Percentiles rank a stretch among this genome's conserved stretches.
Evolutionary conservation across 495 filamentous ascomycete species (phyloP).

Genomic region (Alectoria sarmentosa): DNA sequence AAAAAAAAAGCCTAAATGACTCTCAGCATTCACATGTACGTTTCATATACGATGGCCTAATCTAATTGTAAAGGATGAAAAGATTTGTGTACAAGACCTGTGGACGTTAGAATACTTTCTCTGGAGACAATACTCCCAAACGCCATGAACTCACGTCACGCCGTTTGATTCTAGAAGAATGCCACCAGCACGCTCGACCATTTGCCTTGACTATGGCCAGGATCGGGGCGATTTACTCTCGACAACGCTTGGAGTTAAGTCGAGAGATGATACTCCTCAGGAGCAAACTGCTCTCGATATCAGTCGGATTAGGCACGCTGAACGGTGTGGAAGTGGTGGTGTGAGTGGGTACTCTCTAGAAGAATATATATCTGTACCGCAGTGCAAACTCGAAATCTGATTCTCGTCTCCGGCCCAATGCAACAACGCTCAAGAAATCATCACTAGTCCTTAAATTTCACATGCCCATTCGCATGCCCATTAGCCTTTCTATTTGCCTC

Average conservation of each 20-base stretch:
- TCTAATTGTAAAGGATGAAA: not conserved
- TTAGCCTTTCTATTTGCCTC: constrained; percentile 33
- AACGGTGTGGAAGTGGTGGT: not conserved
- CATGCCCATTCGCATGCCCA: constrained; percentile 23
- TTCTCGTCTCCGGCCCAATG: constrained; percentile 7
- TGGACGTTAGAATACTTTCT: not conserved
- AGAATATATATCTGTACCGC: not conserved
- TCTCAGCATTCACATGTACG: not conserved
- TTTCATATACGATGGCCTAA: not conserved
- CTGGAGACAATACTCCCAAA: not conserved
- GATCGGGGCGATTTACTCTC: not conserved
- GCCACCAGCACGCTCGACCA: not conserved
- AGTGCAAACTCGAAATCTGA: not conserved
- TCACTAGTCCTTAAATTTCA: constrained; percentile 8
- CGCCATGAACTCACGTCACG: not conserved
- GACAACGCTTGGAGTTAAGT: not conserved
- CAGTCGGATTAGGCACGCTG: not conserved
- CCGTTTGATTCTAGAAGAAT: not conserved
- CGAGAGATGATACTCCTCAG: not conserved
- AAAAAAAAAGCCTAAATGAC: not conserved
- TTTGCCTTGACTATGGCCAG: not conserved
- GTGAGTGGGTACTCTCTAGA: not conserved
- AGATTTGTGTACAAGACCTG: not conserved
- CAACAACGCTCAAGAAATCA: not conserved
- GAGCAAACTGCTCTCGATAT: not conserved